These are phyloP conservation scores for Hypsizygus ulmarius DNA, from an alignment of 1,284 basidiomycete species.

Conservation along the genomic window DNA sequence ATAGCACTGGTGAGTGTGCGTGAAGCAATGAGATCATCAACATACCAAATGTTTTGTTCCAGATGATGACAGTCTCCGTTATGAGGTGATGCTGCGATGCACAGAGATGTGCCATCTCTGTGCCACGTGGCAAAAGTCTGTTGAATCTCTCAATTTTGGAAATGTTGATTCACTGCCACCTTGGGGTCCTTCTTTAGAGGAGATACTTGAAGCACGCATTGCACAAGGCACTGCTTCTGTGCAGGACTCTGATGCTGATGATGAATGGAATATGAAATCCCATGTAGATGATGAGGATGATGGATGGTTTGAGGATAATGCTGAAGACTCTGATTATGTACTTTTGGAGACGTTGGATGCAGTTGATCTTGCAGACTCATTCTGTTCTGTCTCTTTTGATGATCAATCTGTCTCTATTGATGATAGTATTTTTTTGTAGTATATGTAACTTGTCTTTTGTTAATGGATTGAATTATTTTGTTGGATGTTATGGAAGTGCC, in stretches of 20 bases:
- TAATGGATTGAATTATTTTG: no score
- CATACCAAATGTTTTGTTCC: background rate
- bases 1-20: no score
- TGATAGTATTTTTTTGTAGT: no score
- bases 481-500: no score
- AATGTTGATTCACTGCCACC: background rate
- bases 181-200: conserved; percentile 1
- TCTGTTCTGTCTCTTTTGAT: no score
- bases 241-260: background rate
- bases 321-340: background rate
- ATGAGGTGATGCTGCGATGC: background rate
- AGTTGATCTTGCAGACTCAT: background rate
- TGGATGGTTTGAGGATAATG: background rate
- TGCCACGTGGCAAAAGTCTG: background rate
- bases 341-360: background rate
- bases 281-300: background rate
- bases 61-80: background rate
- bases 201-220: background rate
- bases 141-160: conserved; percentile 1
- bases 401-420: no score
- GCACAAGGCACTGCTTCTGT: conserved; percentile 1
- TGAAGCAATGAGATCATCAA: no score
- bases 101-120: conserved; percentile 1
- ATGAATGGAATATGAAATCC: background rate
- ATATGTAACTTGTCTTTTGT: no score